Base-by-base conservation (phyloP, 2,329 filamentous ascomycete species). In the Aspergillus latus region DNA sequence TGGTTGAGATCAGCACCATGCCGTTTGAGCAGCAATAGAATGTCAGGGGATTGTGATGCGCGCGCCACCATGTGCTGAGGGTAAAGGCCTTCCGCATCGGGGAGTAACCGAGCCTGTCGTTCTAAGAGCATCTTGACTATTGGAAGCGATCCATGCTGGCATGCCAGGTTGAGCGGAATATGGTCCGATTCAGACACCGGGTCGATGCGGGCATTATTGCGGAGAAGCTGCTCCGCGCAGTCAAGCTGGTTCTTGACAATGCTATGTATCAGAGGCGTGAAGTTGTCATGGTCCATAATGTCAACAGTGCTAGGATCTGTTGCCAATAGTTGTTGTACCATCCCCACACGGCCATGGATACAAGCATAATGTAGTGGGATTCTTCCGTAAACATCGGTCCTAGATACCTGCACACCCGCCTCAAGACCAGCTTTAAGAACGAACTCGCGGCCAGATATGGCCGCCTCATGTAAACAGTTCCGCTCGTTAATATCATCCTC, bases 401-500 rank as follows among this genome's bases (percentile, higher is more conserved):
- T 83, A 55, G 86, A 86, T 26, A 92, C 86, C 60, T 92, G 86
- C 34, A 97, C 91, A 4, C 84, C 85, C 45, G 83, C 85, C 1
- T 83, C 78, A n/a, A 99, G 78, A 3, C 89, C 92, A 62, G 88
- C 86, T 49, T 84, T 79, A 57, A 97, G 78, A 30, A 97, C 89
- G 64, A 89, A 87, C 8, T 83, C 77, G 66, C 92, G 92, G 16
- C 92, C 92, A 59, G 95, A 96, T 51, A 97, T 97, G 0, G 92
- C 88, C n/a, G 94, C 90, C 75, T 97, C 94, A 66, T 99, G 94
- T 46, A 99, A 80, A 68, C 92, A 96, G 67, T 97, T 99, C 40
- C 94, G 84, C 76, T 97, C 93, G 67, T 97, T 99, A 72, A 99
- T 97, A 67, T 97, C 92, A 70, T 99, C 94, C 66, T 96, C 91